phyloP scores from a whole-genome alignment of 331 rosid species.

The Malus hybrid region DNA sequence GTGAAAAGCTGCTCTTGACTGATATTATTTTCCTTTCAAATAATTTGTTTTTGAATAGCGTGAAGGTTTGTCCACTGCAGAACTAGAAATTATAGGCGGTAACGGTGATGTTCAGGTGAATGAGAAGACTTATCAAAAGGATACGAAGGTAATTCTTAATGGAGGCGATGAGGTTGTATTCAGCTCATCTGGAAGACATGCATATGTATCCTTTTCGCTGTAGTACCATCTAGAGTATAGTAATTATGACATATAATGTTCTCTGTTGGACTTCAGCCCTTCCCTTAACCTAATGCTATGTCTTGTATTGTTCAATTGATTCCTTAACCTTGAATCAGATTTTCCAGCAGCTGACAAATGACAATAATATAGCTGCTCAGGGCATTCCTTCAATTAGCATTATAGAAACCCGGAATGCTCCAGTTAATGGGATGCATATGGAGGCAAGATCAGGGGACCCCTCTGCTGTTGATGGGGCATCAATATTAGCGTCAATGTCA shows the following conservation, averaged over 20 bases:
- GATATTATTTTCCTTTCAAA: slow-evolving; percentile 5
- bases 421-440: slow-evolving; percentile 64
- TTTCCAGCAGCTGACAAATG: slow-evolving; percentile 65
- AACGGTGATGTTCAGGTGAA: slow-evolving; percentile 71
- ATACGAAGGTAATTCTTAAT: slow-evolving; percentile 37
- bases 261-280: background rate
- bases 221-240: background rate
- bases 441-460: slow-evolving; percentile 87
- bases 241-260: background rate
- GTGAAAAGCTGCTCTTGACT: background rate
- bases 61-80: slow-evolving; percentile 58
- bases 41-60: slow-evolving; percentile 36
- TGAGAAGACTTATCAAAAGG: slow-evolving; percentile 48
- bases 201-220: slow-evolving; percentile 83
- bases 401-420: slow-evolving; percentile 71
- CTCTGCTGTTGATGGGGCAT: slow-evolving; percentile 82
- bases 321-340: slow-evolving; percentile 59
- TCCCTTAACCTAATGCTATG: background rate
- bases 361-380: slow-evolving; percentile 44
- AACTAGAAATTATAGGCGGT: slow-evolving; percentile 70
- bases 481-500: slow-evolving; percentile 88
- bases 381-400: slow-evolving; percentile 63
- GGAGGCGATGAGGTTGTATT: slow-evolving; percentile 95
- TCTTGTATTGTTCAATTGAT: slow-evolving; percentile 3
- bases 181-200: slow-evolving; percentile 55